phyloP scores from a whole-genome alignment of 768 basidiomycete species.

The Astraeus odoratus region DNA sequence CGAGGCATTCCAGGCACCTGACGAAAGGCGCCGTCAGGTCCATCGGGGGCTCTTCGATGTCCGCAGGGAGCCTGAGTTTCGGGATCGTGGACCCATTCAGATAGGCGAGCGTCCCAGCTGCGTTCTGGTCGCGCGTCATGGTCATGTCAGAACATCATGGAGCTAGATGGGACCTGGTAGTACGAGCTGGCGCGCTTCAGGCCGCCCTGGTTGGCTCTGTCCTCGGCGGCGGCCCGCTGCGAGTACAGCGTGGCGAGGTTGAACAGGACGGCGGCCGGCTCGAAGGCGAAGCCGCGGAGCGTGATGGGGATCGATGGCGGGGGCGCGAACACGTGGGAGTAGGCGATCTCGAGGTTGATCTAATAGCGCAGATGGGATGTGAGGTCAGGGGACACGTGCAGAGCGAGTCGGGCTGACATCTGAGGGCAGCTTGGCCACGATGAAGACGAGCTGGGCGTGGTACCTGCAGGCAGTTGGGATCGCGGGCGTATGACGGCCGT shows the following conservation, averaged over 20 bases:
- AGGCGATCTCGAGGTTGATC: constrained; percentile 70
- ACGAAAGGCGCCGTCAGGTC: constrained; percentile 66
- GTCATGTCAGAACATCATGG: constrained; percentile 15
- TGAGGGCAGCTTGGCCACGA: constrained; percentile 76
- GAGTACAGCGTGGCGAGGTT: constrained; percentile 87
- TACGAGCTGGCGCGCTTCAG: constrained; percentile 70
- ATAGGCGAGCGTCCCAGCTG: constrained; percentile 68
- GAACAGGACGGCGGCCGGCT: constrained; percentile 72
- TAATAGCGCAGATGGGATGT: constrained; percentile 20
- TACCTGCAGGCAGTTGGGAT: too few species aligned
- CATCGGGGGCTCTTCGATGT: constrained; percentile 46
- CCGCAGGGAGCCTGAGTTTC: constrained; percentile 39
- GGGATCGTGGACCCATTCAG: constrained; percentile 48
- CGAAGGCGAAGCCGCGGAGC: constrained; percentile 68
- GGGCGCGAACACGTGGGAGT: constrained; percentile 59
- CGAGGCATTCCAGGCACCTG: constrained; percentile 60
- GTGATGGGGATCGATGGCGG: constrained; percentile 50
- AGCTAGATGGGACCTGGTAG: constrained; percentile 49
- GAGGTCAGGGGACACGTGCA: constrained; percentile 8
- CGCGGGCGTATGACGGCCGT: not conserved
- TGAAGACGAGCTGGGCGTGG: constrained; percentile 81
- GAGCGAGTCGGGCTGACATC: constrained; percentile 43
- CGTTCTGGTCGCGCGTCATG: constrained; percentile 51
- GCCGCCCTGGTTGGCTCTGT: constrained; percentile 68
- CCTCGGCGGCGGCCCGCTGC: constrained; percentile 64